Evolutionary conservation across 306 rosid genomes (phyloP).

Genomic region (Delonix regia): DNA sequence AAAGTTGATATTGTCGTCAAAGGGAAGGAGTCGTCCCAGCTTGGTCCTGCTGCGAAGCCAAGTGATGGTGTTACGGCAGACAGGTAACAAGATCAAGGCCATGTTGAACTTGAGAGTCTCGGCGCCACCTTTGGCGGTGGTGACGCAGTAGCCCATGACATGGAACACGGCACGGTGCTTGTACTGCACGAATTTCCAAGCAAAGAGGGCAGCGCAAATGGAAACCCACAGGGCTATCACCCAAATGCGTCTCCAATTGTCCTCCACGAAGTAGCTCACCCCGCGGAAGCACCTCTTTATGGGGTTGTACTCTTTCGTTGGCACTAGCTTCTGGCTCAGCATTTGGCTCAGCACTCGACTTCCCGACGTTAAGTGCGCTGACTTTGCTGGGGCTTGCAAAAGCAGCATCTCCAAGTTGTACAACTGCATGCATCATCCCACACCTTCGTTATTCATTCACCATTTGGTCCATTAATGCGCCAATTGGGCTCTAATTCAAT

Average conservation of each 20-base stretch:
- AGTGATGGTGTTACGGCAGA: conserved; percentile 85
- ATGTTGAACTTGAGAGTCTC: conserved; percentile 90
- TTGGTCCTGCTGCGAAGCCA: conserved; percentile 81
- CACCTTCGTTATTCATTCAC: neutral
- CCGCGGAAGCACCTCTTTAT: conserved; percentile 48
- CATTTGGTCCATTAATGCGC: no score
- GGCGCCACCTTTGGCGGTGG: conserved; percentile 82
- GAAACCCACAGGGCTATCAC: conserved; percentile 63
- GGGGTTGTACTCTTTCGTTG: conserved; percentile 80
- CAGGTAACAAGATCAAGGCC: conserved; percentile 84
- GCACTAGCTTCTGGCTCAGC: conserved; percentile 81
- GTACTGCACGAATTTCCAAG: conserved; percentile 86
- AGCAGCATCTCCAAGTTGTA: conserved; percentile 87
- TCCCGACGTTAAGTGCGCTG: conserved; percentile 56
- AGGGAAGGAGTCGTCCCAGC: conserved; percentile 67
- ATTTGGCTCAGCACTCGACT: conserved; percentile 68
- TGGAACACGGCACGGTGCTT: conserved; percentile 65
- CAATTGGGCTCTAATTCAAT: no score
- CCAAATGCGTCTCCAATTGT: conserved; percentile 87
- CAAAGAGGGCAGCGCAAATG: conserved; percentile 67
- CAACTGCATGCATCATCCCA: conserved; percentile 47
- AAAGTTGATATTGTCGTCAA: conserved; percentile 87
- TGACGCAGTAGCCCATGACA: conserved; percentile 87
- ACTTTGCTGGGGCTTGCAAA: conserved; percentile 74
- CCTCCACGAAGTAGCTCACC: conserved; percentile 64